These are phyloP conservation scores for Colletotrichum nymphaeae DNA, from an alignment of 2,329 filamentous ascomycete genomes.

Conservation along the genomic window DNA sequence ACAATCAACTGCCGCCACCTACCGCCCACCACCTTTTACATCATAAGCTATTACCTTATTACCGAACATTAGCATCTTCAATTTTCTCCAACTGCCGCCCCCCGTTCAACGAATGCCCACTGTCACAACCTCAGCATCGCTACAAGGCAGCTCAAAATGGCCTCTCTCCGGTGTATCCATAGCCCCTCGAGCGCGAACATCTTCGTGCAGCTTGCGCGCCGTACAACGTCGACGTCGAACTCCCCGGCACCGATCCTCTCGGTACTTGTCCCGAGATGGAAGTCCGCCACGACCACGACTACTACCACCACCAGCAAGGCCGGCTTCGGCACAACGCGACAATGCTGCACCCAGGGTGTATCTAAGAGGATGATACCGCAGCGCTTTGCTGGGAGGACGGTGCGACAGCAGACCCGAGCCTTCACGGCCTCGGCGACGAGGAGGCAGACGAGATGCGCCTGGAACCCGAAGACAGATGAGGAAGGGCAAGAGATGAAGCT, in stretches of 20 bases:
- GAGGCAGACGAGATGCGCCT: conserved; percentile 60
- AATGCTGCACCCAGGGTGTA: not conserved
- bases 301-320: conserved; percentile 7
- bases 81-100: conserved; percentile 44
- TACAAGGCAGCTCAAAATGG: conserved; percentile 40
- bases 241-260: conserved; percentile 48
- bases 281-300: conserved; percentile 15
- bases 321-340: not conserved
- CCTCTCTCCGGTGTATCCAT: conserved; percentile 50
- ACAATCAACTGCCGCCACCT: conserved; percentile 28
- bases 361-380: not conserved
- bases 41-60: conserved; percentile 24
- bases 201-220: conserved; percentile 55
- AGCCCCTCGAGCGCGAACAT: conserved; percentile 51
- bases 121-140: not conserved
- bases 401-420: conserved; percentile 26
- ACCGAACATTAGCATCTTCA: conserved; percentile 49
- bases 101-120: not conserved
- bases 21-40: conserved; percentile 34
- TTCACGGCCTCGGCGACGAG: conserved; percentile 53
- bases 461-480: conserved; percentile 83
- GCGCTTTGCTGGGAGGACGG: not conserved
- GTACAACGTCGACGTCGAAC: conserved; percentile 41
- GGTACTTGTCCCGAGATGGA: conserved; percentile 43
- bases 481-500: conserved; percentile 87